phyloP scores from a whole-genome alignment of 2,329 filamentous ascomycete genomes.

The Pezicula radicicola region DNA sequence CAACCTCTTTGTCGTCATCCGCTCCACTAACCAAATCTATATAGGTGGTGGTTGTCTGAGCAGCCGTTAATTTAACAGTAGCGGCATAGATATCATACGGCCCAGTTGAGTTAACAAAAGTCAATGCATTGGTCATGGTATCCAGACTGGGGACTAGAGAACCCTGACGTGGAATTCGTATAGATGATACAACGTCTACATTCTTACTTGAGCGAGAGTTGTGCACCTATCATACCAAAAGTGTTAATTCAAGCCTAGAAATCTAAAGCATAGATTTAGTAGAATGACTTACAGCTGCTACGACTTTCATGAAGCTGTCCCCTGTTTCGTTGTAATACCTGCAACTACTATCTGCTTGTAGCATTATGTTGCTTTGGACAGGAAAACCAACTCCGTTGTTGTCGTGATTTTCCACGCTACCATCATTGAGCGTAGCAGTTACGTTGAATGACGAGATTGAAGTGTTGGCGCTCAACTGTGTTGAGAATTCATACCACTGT shows the following conservation, averaged over 20 bases:
- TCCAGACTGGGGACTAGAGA: background rate
- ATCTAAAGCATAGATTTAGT: background rate
- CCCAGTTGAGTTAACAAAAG: background rate
- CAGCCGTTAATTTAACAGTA: background rate
- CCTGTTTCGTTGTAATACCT: constrained; percentile 21
- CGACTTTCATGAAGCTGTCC: constrained; percentile 1
- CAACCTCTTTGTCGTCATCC: background rate
- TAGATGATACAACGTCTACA: background rate
- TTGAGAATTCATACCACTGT: constrained; percentile 8
- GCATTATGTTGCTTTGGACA: constrained; percentile 48
- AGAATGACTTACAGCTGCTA: constrained; percentile 7
- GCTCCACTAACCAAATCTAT: background rate
- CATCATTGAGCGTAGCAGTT: constrained; percentile 44
- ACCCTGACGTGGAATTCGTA: background rate
- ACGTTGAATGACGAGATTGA: constrained; percentile 59
- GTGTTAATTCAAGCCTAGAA: background rate
- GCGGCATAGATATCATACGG: background rate
- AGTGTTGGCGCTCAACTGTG: constrained; percentile 48
- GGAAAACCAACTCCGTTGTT: constrained; percentile 55
- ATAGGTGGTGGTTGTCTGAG: background rate
- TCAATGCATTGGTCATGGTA: background rate
- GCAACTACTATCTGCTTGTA: constrained; percentile 54
- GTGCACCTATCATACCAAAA: background rate
- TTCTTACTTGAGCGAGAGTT: background rate
- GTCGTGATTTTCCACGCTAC: constrained; percentile 41